Evolutionary conservation across 2,329 filamentous ascomycete species (phyloP).

Genomic region (Clonostachys sp.): DNA sequence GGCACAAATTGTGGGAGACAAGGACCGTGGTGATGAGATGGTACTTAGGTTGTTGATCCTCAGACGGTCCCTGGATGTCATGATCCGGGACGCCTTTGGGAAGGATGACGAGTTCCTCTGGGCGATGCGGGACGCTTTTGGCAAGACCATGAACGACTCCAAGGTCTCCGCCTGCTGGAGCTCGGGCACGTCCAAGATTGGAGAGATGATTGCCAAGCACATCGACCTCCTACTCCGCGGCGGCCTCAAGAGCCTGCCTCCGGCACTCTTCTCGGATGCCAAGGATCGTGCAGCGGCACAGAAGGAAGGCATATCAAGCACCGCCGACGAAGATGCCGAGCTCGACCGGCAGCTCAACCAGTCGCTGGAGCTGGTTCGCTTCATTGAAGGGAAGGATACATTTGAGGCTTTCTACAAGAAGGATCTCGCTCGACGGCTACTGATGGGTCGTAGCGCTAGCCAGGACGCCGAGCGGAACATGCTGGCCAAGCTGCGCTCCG

Average conservation of each 20-base stretch:
- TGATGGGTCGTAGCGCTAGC: conserved; percentile 90
- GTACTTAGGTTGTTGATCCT: conserved; percentile 76
- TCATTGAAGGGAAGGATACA: conserved; percentile 94
- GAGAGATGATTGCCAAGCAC: conserved; percentile 98
- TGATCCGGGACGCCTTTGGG: conserved; percentile 73
- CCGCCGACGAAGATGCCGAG: conserved; percentile 85
- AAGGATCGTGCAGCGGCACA: conserved; percentile 54
- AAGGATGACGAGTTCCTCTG: conserved; percentile 74
- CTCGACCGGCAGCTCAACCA: conserved; percentile 90
- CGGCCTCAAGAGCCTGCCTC: conserved; percentile 78
- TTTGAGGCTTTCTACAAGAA: conserved; percentile 99
- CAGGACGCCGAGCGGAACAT: conserved; percentile 95
- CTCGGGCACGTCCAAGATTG: conserved; percentile 86
- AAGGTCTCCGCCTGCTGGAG: conserved; percentile 68
- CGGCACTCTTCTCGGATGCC: conserved; percentile 58
- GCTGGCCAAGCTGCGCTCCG: conserved; percentile 84
- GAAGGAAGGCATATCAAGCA: conserved; percentile 58
- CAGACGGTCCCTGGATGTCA: conserved; percentile 72
- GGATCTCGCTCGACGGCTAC: conserved; percentile 80
- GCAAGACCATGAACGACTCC: conserved; percentile 87
- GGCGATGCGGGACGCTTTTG: conserved; percentile 79
- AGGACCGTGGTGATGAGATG: conserved; percentile 77
- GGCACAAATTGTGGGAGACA: conserved; percentile 73
- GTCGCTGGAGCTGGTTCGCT: conserved; percentile 90
- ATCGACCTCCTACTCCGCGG: conserved; percentile 85